Percentiles rank a stretch among this genome's conserved stretches.
Evolutionary conservation across 306 rosid species (phyloP).

Genomic region (Oemleria cerasiformis): DNA sequence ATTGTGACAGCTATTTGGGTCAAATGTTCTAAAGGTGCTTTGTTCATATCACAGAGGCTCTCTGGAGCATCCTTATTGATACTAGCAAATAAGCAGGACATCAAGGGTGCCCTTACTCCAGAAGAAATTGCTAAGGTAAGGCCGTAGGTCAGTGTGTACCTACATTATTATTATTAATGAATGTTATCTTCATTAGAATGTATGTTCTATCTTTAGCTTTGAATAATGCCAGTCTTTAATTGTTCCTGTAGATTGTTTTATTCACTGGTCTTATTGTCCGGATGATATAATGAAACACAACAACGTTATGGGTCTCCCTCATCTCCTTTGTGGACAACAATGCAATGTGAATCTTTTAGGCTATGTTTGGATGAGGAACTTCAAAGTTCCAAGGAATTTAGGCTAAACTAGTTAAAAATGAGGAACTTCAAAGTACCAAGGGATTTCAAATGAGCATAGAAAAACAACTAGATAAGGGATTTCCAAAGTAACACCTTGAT

Average conservation of each 20-base stretch:
- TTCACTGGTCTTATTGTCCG: neutral
- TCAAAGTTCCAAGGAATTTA: no score
- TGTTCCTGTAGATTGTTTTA: neutral
- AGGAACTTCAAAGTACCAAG: no score
- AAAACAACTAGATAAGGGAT: no score
- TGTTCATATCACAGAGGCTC: slow-evolving; percentile 53
- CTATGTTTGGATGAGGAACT: neutral
- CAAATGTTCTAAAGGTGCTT: neutral
- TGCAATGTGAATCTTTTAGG: neutral
- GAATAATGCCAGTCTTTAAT: no score
- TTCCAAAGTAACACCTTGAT: no score
- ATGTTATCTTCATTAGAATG: slow-evolving; percentile 2
- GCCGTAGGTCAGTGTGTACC: neutral
- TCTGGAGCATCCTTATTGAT: slow-evolving; percentile 84
- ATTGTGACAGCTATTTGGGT: neutral
- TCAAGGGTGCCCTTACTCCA: slow-evolving; percentile 74
- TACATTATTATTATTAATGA: neutral
- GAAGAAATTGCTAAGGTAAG: slow-evolving; percentile 74
- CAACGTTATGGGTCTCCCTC: neutral
- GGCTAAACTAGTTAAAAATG: no score
- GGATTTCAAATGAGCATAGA: no score
- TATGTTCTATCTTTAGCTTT: neutral
- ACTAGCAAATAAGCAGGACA: slow-evolving; percentile 93
- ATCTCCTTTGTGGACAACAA: neutral
- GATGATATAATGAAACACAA: neutral